Percentiles rank a stretch among this genome's conserved stretches.
phyloP scores from a whole-genome alignment of 2,329 filamentous ascomycete species.

The Fusarium sp. region DNA sequence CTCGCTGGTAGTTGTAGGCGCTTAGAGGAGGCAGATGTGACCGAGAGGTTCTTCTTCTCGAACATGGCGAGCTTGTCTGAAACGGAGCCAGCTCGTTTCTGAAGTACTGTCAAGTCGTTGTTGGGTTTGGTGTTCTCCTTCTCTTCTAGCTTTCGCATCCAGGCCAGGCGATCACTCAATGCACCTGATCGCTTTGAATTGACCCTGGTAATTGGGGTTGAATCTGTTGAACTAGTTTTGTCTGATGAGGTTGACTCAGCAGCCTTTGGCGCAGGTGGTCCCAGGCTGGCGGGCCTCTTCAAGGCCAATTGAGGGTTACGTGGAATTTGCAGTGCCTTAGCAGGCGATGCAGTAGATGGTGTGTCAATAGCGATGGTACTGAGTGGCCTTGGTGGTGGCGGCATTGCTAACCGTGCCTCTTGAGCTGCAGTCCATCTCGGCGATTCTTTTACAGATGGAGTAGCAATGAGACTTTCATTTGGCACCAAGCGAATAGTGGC shows the following conservation, averaged over 20 bases:
- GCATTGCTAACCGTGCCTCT: slow-evolving; percentile 4
- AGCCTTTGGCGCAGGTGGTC: background rate
- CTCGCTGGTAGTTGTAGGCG: background rate
- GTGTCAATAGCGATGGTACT: background rate
- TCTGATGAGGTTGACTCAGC: background rate
- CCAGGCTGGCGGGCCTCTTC: background rate
- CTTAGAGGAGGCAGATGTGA: background rate
- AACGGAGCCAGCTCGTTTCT: slow-evolving; percentile 23
- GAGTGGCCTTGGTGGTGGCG: background rate
- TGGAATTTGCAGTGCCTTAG: background rate
- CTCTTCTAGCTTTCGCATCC: slow-evolving; percentile 25
- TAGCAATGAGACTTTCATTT: slow-evolving; percentile 1
- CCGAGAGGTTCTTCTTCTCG: slow-evolving; percentile 16
- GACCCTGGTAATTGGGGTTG: background rate
- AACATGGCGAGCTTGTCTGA: slow-evolving; percentile 32
- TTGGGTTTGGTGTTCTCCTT: slow-evolving; percentile 6
- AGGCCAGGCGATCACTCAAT: slow-evolving; percentile 12
- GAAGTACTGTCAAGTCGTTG: slow-evolving; percentile 1
- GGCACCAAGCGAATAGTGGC: background rate
- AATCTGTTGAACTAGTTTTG: background rate
- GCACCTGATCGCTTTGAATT: slow-evolving; percentile 21
- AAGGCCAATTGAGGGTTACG: background rate
- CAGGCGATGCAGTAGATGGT: background rate
- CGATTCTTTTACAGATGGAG: slow-evolving; percentile 1
- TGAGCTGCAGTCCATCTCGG: slow-evolving; percentile 4